Evolutionary conservation across 352 stramenopile species (phyloP), one percentile per base, ranked within the genome.

Genomic region (Pythium phragmiticola): DNA sequence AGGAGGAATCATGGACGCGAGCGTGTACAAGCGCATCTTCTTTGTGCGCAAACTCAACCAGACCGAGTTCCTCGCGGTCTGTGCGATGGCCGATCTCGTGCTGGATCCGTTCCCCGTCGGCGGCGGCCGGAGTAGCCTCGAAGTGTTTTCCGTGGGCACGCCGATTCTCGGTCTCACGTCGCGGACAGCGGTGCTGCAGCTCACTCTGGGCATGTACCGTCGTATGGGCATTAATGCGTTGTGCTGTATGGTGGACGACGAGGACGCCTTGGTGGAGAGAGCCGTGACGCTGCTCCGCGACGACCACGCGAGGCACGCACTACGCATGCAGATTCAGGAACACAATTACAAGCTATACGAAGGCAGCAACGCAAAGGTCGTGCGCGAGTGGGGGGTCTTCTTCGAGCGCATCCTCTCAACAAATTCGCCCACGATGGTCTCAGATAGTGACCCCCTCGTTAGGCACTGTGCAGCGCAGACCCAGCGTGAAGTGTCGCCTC

Each of bases 51-150:
- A 62, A 16, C 34, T 89, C 16, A 66, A 65, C 8, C 53, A 68
- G 2, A 55, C 48, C 28, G 76, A 88, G 47, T 89, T 87, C 34
- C 45, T 82, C 9, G 56, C 55, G 21, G 47, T 89, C 16, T 75
- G 69, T 21, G 68, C 70, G 7, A 63, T 82, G 45, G 74, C 73
- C 6, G 74, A 87, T 45, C 45, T 89, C 7, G 78, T 89, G 12
- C 45, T 82, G 33, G 80, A 91, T 28, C 77, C 80, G 19, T 91
- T 89, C 60, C 82, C 82, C 7, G 73, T 89, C 1, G 82, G 80
- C 17, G 80, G 82, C 3, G 80, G 82, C 0, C 64, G 80, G 8
- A 87, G 74, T 21, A 84, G 67, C 52, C 58, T 91, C 4, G 82
- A 89, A 59, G 74, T 88, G 8, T 87, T 90, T 43, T 70, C 75